Percentiles rank a stretch among this genome's conserved stretches.
These are phyloP conservation scores for Mimosa pudica DNA, from an alignment of 306 rosid species.

Conservation along the genomic window DNA sequence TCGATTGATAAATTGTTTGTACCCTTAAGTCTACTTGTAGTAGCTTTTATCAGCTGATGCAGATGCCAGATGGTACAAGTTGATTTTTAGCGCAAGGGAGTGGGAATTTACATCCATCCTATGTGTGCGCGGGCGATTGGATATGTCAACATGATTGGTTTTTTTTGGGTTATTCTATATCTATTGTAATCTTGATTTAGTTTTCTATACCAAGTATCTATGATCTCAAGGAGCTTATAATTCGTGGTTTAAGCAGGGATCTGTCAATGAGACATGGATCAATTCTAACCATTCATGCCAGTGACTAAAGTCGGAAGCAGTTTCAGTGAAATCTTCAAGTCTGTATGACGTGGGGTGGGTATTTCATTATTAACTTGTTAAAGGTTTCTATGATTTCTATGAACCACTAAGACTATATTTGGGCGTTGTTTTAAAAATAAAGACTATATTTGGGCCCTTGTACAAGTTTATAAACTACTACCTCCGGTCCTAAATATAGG, in stretches of 20 bases:
- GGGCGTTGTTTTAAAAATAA: too few relatives aligned
- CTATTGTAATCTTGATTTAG: too few relatives aligned
- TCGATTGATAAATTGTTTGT: neutral
- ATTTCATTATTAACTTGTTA: neutral
- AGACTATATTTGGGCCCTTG: neutral
- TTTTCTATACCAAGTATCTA: too few relatives aligned
- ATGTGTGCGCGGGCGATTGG: neutral
- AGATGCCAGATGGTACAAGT: neutral
- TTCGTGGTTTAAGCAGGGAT: neutral
- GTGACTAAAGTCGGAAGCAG: neutral
- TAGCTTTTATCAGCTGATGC: neutral
- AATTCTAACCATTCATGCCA: neutral
- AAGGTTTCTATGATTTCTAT: neutral
- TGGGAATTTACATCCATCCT: neutral
- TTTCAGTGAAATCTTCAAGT: neutral
- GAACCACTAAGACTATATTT: too few relatives aligned
- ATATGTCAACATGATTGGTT: too few relatives aligned
- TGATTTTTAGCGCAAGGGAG: neutral
- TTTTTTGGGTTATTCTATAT: too few relatives aligned
- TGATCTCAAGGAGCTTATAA: neutral
- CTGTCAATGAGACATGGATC: neutral
- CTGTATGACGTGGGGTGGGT: neutral
- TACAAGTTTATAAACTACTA: too few relatives aligned
- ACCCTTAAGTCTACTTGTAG: neutral
- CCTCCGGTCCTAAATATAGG: too few relatives aligned